Evolutionary conservation across 1,284 basidiomycete species (phyloP).

Genomic region (Sutorius eximius): DNA sequence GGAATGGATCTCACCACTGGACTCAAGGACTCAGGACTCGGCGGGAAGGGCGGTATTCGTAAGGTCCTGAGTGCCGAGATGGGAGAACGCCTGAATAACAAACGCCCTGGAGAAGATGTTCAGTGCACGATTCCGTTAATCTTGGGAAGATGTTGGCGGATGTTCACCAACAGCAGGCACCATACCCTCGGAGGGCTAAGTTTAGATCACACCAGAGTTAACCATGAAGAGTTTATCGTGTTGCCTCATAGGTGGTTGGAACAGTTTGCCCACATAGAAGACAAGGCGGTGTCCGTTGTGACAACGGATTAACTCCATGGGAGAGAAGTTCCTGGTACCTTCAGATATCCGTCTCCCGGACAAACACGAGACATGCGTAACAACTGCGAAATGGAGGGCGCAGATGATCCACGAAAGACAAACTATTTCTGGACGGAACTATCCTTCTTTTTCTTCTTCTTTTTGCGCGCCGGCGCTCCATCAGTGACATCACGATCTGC

Average conservation of each 20-base stretch:
- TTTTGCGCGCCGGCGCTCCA: conserved; percentile 16
- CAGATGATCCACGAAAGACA: not conserved
- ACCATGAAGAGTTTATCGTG: not conserved
- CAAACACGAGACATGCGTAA: too few relatives aligned
- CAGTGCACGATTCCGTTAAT: not conserved
- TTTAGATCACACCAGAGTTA: not conserved
- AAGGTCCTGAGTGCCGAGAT: not conserved
- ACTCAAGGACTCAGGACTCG: not conserved
- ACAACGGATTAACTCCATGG: not conserved
- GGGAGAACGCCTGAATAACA: not conserved
- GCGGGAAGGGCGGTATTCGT: too few relatives aligned
- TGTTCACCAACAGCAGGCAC: not conserved
- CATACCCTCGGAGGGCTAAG: not conserved
- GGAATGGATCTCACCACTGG: accelerated
- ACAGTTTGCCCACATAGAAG: not conserved
- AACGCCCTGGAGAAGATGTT: not conserved
- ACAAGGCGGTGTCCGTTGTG: not conserved
- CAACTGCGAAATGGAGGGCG: not conserved
- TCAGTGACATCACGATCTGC: not conserved
- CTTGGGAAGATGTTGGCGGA: not conserved
- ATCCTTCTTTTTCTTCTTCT: conserved; percentile 26
- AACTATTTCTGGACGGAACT: not conserved
- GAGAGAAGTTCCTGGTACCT: not conserved
- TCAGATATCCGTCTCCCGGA: not conserved
- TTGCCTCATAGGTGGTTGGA: not conserved